phyloP scores from a whole-genome alignment of 192 early-diverging fungal species.

The Fimicolochytrium jonesii region DNA sequence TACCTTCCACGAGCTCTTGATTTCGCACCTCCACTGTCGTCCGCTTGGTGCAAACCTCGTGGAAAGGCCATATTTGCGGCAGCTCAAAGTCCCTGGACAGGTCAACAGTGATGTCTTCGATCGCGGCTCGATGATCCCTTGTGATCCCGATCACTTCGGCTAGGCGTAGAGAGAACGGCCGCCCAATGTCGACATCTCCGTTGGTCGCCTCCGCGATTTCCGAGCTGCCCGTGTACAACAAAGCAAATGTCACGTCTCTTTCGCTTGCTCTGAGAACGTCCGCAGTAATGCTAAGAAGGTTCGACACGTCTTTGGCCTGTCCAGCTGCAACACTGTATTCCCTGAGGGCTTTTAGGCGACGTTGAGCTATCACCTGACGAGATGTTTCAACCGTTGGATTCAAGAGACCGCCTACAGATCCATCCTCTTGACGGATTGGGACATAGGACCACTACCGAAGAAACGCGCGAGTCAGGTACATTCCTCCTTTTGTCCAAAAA shows the following conservation, averaged over 20 bases:
- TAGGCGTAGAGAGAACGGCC: no score
- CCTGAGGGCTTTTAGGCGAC: slow-evolving; percentile 17
- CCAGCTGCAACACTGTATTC: slow-evolving; percentile 12
- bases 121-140: neutral
- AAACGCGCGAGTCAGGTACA: neutral
- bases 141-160: neutral
- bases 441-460: slow-evolving; percentile 15
- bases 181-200: no score
- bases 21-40: neutral
- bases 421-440: slow-evolving; percentile 27
- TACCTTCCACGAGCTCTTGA: neutral
- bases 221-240: slow-evolving; percentile 19
- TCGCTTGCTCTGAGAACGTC: neutral
- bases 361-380: slow-evolving; percentile 8
- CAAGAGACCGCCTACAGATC: slow-evolving; percentile 22
- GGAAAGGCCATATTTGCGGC: slow-evolving; percentile 12
- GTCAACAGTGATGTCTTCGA: slow-evolving; percentile 9
- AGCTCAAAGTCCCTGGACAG: neutral
- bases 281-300: neutral
- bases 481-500: neutral
- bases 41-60: neutral
- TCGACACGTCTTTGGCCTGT: neutral
- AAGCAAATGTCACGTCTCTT: slow-evolving; percentile 15
- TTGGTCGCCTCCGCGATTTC: no score
- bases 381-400: slow-evolving; percentile 23